Evolutionary conservation across 2,329 filamentous ascomycete species (phyloP).

Genomic region (Colletotrichum sp.): DNA sequence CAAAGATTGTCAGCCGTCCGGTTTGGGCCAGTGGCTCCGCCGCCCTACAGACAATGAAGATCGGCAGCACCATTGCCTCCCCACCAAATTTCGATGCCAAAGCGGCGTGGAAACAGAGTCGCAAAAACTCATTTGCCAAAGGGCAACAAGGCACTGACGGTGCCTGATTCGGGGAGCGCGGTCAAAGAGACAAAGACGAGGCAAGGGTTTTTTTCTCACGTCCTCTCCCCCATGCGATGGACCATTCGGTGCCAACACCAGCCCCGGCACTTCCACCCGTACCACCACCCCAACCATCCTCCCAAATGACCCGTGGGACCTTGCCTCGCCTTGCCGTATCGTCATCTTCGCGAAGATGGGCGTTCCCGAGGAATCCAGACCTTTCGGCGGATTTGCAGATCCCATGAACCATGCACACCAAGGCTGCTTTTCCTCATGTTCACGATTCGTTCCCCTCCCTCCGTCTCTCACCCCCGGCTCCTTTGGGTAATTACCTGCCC

Average conservation of each 20-base stretch:
- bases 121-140: background rate
- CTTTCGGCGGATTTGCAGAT: background rate
- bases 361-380: background rate
- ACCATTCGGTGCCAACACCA: background rate
- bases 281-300: background rate
- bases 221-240: background rate
- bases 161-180: background rate
- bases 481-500: background rate
- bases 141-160: background rate
- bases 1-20: constrained; percentile 17
- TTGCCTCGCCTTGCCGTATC: background rate
- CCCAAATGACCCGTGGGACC: background rate
- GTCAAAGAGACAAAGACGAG: constrained; percentile 14
- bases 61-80: constrained; percentile 18
- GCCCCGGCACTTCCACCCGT: background rate
- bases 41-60: constrained; percentile 11
- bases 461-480: background rate
- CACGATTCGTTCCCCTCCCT: background rate
- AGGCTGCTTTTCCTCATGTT: background rate
- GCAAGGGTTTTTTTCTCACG: background rate
- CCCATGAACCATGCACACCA: background rate
- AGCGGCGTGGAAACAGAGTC: constrained; percentile 8
- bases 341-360: background rate
- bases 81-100: background rate
- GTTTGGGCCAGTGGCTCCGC: constrained; percentile 12